phyloP scores from a whole-genome alignment of 2,329 filamentous ascomycete genomes.

The Tolypocladium guangdongense region DNA sequence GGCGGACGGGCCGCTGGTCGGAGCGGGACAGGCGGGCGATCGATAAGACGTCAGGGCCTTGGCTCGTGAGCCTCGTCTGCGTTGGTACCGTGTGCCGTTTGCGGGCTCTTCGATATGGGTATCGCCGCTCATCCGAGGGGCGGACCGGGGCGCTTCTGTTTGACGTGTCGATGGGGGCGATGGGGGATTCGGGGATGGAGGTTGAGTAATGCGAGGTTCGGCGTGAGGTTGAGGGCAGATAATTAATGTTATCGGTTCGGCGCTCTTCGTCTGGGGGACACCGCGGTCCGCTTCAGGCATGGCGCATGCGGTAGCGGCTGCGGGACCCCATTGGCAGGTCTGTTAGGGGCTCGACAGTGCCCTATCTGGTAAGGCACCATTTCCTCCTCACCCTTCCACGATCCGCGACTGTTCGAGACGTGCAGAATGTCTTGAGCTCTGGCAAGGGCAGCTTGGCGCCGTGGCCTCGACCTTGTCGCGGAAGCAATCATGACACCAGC shows the following conservation, averaged over 20 bases:
- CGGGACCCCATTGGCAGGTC: not conserved
- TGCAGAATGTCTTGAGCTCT: not conserved
- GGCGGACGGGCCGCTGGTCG: not conserved
- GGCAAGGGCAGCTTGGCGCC: not conserved
- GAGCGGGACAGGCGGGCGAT: not conserved
- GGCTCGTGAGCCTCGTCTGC: not conserved
- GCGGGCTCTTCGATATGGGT: not conserved
- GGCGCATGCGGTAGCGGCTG: not conserved
- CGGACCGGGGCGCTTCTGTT: not conserved
- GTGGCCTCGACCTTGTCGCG: not conserved
- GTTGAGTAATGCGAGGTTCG: not conserved
- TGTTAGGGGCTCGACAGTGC: not conserved
- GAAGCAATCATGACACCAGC: not conserved
- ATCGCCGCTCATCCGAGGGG: not conserved
- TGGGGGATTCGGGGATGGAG: not conserved
- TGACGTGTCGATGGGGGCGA: not conserved
- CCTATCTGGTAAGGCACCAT: not conserved
- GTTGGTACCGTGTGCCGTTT: not conserved
- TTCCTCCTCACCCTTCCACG: not conserved
- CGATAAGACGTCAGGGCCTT: not conserved
- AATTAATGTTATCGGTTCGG: too few species aligned
- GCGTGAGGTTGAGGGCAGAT: not conserved
- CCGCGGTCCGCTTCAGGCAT: not conserved
- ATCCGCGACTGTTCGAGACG: not conserved
- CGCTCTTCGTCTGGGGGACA: not conserved